A percentile compares a stretch with the other conserved stretches of the same genome.
Conservation (phyloP, 2,329 filamentous ascomycete species). For the Aspergillus sclerotialis region DNA sequence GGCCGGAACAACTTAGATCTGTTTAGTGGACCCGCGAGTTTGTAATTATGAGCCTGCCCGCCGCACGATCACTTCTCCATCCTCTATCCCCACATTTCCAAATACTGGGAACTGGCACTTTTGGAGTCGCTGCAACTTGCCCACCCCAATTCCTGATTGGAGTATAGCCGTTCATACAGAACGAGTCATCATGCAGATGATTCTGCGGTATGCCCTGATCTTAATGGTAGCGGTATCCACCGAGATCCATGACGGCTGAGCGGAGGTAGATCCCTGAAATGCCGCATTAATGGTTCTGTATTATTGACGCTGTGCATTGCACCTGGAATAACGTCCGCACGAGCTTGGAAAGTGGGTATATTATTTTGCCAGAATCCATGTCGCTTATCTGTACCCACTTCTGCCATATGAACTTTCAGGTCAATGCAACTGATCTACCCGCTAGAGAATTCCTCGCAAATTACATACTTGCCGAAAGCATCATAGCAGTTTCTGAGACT, state of each 20-base stretch:
- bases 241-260: not conserved
- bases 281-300: not conserved
- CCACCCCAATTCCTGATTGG: constrained; percentile 5
- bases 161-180: not conserved
- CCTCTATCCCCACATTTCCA: too few relatives aligned
- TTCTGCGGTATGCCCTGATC: not conserved
- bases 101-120: not conserved
- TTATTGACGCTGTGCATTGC: not conserved
- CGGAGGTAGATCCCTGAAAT: not conserved
- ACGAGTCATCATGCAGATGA: not conserved
- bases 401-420: not conserved
- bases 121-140: too few relatives aligned
- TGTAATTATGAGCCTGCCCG: not conserved
- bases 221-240: not conserved
- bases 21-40: not conserved
- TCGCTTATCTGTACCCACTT: not conserved
- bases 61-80: too few relatives aligned
- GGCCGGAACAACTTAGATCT: not conserved
- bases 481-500: not conserved
- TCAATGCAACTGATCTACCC: not conserved
- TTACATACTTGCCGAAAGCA: not conserved
- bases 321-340: not conserved
- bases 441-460: not conserved
- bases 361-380: not conserved
- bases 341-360: not conserved